Base-by-base conservation (phyloP, 2,329 filamentous ascomycete genomes). In the Cladosporium colombiae region DNA sequence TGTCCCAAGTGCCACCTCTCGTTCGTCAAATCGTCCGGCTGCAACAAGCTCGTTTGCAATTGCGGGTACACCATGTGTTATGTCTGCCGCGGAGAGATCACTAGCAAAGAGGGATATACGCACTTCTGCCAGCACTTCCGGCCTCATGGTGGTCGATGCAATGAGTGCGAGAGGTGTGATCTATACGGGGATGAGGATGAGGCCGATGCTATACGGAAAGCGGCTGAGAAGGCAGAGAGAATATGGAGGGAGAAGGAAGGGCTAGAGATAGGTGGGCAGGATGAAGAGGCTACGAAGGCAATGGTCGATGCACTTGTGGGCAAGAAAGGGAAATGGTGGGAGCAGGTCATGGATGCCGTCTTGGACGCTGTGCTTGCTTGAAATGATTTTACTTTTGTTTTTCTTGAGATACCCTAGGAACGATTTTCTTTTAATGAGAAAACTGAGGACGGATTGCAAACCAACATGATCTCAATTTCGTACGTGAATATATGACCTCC, bases 11-110 rank as follows among this genome's bases (percentile, higher is more conserved):
- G 95, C 82, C 90, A 91, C 71, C 91, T 93, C 11, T 91, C 89
- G 18, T 98, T 98, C 76, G 91, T 99, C 79, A 98, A 98, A 78
- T 90, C 88, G 7, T 89, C 89, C 29, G 95, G 95, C 73, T 99
- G 95, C 85, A 99, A 99, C 82, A 98, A 98, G 80, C 85, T 99
- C 49, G 94, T 92, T 6, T 98, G 95, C 76, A 89, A 93, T 18
- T 99, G 95, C 78, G 95, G 95, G 10, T 98, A 98, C 80, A 90
- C 91, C 72, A 98, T 98, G 94, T 99, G 95, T 77, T 99, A 99
- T 75, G 88, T 98, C 56, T 99, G 95, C 78, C 91, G 95, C 49
- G 75, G 78, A 50, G 79, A 81, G n/a, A 79, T 85, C 21, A 70
- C 70, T 6, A 81, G 86, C 59, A 79, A 81, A 2, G 89, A 93